phyloP scores from a whole-genome alignment of 202 grass and related monocot genomes.

The Zoysia matrella region DNA sequence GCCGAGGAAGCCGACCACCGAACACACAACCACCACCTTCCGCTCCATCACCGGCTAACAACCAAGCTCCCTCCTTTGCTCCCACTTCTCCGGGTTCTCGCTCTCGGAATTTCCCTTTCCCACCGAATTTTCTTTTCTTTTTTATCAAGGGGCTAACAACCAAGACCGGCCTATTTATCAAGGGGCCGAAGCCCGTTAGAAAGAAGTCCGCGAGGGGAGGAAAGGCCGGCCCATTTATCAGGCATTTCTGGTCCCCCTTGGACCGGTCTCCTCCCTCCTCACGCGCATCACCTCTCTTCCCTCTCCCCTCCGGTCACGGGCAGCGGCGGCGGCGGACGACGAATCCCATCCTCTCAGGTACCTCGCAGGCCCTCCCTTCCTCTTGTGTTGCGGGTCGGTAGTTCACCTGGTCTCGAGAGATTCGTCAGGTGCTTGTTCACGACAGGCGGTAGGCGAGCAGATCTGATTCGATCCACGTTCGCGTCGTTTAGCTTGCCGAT shows the following conservation, averaged over 20 bases:
- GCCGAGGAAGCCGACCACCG: constrained; percentile 77
- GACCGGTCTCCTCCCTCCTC: background rate
- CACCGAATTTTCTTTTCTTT: no score
- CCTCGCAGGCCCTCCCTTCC: background rate
- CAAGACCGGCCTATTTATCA: no score
- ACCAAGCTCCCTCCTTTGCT: background rate
- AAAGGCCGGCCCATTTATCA: no score
- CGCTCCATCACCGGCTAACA: constrained; percentile 62
- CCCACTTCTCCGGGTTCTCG: no score
- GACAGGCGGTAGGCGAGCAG: background rate
- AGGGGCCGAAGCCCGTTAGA: no score
- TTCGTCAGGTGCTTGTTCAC: background rate
- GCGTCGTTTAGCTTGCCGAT: background rate
- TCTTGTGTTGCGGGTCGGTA: background rate
- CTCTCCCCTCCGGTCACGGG: background rate
- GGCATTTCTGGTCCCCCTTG: background rate
- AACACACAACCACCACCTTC: constrained; percentile 68
- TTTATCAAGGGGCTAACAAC: no score
- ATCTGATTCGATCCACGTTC: background rate
- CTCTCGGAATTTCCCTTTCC: no score
- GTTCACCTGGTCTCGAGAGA: background rate
- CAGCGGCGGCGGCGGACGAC: constrained; percentile 34
- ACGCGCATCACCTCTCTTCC: constrained; percentile 9
- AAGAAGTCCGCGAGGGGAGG: no score
- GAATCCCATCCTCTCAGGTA: constrained; percentile 35